Conservation (phyloP, 257 asterid genomes). For the Solanum chiquidenum region DNA sequence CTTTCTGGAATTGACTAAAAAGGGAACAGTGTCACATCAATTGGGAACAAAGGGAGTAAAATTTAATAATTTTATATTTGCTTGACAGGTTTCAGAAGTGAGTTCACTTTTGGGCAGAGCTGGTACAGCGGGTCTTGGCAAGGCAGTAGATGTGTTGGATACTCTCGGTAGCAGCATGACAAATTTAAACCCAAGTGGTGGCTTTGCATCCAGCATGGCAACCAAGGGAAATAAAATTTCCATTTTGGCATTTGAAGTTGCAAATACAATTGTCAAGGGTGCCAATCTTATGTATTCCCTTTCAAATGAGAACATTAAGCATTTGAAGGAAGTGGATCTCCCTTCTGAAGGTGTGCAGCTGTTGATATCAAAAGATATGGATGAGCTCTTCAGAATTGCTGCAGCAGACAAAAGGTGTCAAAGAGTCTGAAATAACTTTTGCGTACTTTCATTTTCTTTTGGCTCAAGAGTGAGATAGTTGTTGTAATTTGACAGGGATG, state of each 20-base stretch:
- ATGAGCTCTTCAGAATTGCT: slow-evolving; percentile 76
- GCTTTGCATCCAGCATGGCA: slow-evolving; percentile 78
- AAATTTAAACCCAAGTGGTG: slow-evolving; percentile 68
- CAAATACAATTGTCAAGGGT: slow-evolving; percentile 91
- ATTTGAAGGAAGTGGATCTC: slow-evolving; percentile 76
- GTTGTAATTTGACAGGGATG: slow-evolving; percentile 45
- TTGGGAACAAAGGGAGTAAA: not conserved
- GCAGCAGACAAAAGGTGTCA: slow-evolving; percentile 86
- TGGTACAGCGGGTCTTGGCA: slow-evolving; percentile 39
- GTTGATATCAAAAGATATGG: slow-evolving; percentile 67
- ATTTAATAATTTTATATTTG: not conserved
- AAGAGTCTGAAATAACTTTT: not conserved
- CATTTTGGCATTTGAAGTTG: slow-evolving; percentile 93
- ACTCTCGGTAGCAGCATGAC: slow-evolving; percentile 98
- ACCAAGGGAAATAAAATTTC: slow-evolving; percentile 74
- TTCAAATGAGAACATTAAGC: slow-evolving; percentile 51
- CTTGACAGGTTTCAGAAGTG: slow-evolving; percentile 80
- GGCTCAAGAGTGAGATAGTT: not conserved
- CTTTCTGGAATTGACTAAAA: not conserved
- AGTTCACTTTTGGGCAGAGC: slow-evolving; percentile 87
- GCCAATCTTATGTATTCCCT: slow-evolving; percentile 85
- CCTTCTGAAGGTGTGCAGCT: slow-evolving; percentile 88
- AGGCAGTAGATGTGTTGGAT: slow-evolving; percentile 92
- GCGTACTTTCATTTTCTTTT: not conserved
- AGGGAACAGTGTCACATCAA: not conserved